phyloP scores from a whole-genome alignment of 177 flowering plant species.

The Vitis hybrid region DNA sequence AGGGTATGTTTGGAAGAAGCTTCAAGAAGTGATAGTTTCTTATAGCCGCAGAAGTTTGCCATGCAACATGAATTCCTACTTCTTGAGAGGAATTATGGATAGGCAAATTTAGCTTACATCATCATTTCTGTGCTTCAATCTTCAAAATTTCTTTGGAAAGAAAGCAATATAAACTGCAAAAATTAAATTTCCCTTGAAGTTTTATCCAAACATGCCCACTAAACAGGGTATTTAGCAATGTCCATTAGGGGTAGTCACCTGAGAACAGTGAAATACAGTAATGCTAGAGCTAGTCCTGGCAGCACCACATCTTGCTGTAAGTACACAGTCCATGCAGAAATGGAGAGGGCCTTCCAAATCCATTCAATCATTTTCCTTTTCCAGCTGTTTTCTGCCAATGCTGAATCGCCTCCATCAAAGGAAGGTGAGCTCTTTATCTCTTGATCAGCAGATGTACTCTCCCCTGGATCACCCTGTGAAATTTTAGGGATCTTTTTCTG shows the following conservation, averaged over 20 bases:
- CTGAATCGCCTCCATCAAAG: constrained; percentile 14
- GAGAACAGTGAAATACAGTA: constrained; percentile 80
- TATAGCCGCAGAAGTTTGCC: no score
- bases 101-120: no score
- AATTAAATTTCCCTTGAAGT: no score
- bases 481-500: constrained; percentile 26
- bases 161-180: no score
- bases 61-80: no score
- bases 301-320: constrained; percentile 72
- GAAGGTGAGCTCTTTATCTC: constrained; percentile 22
- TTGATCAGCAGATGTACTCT: constrained; percentile 15
- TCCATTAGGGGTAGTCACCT: constrained; percentile 40
- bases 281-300: constrained; percentile 80
- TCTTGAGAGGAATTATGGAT: no score
- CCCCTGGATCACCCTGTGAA: constrained; percentile 13
- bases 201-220: no score
- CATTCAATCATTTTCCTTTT: constrained; percentile 14
- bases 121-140: no score
- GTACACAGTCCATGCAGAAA: constrained; percentile 70
- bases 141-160: no score
- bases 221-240: no score
- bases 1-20: no score
- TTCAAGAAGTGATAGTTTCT: no score
- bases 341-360: constrained; percentile 32
- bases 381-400: constrained; percentile 14